Evolutionary conservation across 1,284 basidiomycete species (phyloP).

Genomic region (Dichomitus squalens): DNA sequence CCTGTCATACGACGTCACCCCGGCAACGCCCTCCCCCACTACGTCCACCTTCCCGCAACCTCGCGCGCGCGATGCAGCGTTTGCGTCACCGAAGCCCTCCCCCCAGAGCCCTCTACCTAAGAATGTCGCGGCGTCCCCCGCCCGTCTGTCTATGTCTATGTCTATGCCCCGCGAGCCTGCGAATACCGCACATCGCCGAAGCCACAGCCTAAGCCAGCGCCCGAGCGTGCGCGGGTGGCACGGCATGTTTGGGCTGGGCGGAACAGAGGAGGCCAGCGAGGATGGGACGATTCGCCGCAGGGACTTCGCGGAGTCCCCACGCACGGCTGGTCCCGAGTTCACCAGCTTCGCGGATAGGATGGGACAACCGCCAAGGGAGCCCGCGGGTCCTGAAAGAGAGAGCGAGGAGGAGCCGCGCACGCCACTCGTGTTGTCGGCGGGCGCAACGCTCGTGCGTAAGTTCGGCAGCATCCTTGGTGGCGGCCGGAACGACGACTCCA

Average conservation of each 20-base stretch:
- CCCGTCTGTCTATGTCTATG: conserved; percentile 31
- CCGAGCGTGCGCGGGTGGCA: conserved; percentile 49
- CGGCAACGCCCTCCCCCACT: conserved; percentile 56
- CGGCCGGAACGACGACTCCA: conserved; percentile 44
- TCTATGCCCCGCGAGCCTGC: conserved; percentile 64
- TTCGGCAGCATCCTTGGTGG: conserved; percentile 69
- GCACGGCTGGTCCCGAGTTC: conserved; percentile 61
- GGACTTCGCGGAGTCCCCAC: conserved; percentile 42
- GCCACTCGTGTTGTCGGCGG: conserved; percentile 48
- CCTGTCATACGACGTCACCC: conserved; percentile 68
- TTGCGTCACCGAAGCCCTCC: conserved; percentile 15
- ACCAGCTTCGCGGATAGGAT: conserved; percentile 48
- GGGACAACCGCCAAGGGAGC: conserved; percentile 35
- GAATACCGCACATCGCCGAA: conserved; percentile 67
- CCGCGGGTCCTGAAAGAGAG: neutral
- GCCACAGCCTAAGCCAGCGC: conserved; percentile 77
- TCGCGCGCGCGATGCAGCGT: conserved; percentile 53
- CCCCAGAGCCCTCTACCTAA: conserved; percentile 23
- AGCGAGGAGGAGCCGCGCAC: conserved; percentile 35
- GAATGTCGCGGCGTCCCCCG: conserved; percentile 31
- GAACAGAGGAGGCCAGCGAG: conserved; percentile 42
- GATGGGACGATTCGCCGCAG: conserved; percentile 35
- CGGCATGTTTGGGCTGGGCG: conserved; percentile 52
- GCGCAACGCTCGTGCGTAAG: conserved; percentile 71
- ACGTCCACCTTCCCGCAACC: conserved; percentile 62